These are phyloP conservation scores for Psilocybe subaeruginosa DNA, from an alignment of 768 basidiomycete genomes.

Conservation along the genomic window DNA sequence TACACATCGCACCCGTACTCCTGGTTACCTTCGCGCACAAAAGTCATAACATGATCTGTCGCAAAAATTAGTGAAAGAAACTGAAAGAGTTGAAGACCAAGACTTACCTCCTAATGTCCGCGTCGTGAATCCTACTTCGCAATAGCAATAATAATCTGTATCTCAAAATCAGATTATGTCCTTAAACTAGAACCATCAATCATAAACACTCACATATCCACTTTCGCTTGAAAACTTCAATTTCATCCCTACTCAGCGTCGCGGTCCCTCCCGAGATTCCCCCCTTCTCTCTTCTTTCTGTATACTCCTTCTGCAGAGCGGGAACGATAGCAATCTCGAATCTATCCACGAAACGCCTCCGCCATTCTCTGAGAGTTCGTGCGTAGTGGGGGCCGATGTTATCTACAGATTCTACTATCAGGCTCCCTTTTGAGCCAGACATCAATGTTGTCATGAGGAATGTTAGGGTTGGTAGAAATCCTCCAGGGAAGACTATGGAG, in stretches of 20 bases:
- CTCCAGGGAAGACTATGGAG: conserved; percentile 66
- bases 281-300: conserved; percentile 47
- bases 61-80: neutral
- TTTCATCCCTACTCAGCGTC: conserved; percentile 47
- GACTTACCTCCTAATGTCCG: conserved; percentile 62
- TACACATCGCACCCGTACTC: conserved; percentile 56
- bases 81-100: neutral
- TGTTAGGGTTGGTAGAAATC: conserved; percentile 67
- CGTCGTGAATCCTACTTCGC: conserved; percentile 74
- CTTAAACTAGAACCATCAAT: neutral
- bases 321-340: conserved; percentile 65
- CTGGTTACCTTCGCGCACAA: conserved; percentile 65
- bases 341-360: conserved; percentile 54
- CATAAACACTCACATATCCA: conserved; percentile 61
- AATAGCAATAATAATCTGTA: conserved; percentile 56
- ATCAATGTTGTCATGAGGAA: conserved; percentile 48
- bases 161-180: conserved; percentile 1
- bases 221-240: conserved; percentile 76
- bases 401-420: conserved; percentile 65
- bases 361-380: conserved; percentile 82
- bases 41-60: conserved; percentile 65
- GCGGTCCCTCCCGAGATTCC: conserved; percentile 4
- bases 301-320: conserved; percentile 61
- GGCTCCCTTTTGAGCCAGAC: conserved; percentile 52
- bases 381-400: conserved; percentile 82